A percentile compares a stretch with the other conserved stretches of the same genome.
Conservation (phyloP, 108 stramenopile genomes). For the Mediolabrus comicus region DNA sequence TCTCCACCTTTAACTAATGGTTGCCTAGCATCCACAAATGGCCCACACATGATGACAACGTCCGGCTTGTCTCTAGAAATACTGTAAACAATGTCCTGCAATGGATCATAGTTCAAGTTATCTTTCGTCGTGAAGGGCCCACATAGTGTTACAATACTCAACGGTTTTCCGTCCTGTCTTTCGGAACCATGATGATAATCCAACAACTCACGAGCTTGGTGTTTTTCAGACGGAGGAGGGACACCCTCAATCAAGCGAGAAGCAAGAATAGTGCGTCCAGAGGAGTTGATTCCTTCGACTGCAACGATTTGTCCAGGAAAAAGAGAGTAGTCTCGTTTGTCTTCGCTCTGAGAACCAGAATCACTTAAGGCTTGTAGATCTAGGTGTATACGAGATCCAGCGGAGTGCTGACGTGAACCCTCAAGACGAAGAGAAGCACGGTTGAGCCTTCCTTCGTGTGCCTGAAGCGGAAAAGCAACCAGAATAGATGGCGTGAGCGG, state of each 20-base stretch:
- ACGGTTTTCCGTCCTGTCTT: conserved; percentile 57
- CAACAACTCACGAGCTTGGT: conserved; percentile 50
- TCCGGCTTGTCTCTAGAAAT: conserved; percentile 74
- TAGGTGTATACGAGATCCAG: conserved; percentile 82
- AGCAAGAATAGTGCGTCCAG: conserved; percentile 80
- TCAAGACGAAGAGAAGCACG: conserved; percentile 86
- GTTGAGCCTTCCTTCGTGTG: conserved; percentile 91
- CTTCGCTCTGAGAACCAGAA: conserved; percentile 5
- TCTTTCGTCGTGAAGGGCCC: conserved; percentile 93
- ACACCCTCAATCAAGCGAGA: conserved; percentile 74
- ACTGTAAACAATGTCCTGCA: conserved; percentile 78
- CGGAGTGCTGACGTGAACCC: conserved; percentile 80
- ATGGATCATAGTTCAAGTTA: conserved; percentile 87
- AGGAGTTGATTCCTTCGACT: conserved; percentile 87
- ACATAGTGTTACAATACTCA: conserved; percentile 75
- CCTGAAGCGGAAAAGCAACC: conserved; percentile 48
- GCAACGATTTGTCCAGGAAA: conserved; percentile 98
- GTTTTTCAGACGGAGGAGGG: conserved; percentile 34
- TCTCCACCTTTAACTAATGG: conserved; percentile 50
- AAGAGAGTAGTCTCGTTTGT: conserved; percentile 65
- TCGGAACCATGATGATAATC: conserved; percentile 41
- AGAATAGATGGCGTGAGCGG: not conserved
- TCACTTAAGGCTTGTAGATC: conserved; percentile 59
- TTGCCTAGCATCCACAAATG: conserved; percentile 92
- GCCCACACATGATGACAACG: conserved; percentile 92